These are phyloP conservation scores for Suillus luteus DNA, from an alignment of 768 basidiomycete species.

Conservation along the genomic window DNA sequence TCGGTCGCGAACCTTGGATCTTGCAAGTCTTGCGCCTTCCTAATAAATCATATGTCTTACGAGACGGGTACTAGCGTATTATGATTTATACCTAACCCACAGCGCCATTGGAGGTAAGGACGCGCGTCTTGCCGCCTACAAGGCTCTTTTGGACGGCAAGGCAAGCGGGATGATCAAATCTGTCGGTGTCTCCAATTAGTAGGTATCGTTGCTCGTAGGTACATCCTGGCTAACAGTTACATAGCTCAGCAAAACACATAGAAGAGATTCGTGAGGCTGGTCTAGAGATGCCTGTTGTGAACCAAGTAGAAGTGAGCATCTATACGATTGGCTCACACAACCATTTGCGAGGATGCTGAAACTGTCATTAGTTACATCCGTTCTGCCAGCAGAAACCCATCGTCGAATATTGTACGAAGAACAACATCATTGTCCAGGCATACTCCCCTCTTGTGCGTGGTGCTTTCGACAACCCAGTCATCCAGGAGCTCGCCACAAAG, in stretches of 20 bases:
- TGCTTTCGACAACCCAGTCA: conserved; percentile 48
- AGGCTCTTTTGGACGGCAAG: conserved; percentile 60
- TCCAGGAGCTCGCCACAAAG: conserved; percentile 54
- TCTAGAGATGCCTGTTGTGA: conserved; percentile 62
- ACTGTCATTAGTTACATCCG: conserved; percentile 28
- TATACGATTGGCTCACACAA: too few species aligned
- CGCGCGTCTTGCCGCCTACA: conserved; percentile 62
- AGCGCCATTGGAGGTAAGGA: conserved; percentile 59
- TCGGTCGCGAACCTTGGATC: conserved; percentile 54
- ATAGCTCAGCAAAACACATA: conserved; percentile 62
- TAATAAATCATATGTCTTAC: neutral
- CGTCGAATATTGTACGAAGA: conserved; percentile 35
- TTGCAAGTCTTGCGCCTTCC: conserved; percentile 37
- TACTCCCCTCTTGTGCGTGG: conserved; percentile 38
- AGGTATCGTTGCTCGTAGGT: conserved; percentile 21
- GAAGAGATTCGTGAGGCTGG: conserved; percentile 67
- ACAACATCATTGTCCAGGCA: conserved; percentile 42
- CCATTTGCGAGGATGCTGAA: neutral
- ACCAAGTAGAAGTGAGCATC: conserved; percentile 68
- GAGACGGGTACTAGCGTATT: conserved; percentile 42
- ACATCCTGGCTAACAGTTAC: neutral
- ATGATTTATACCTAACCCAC: conserved; percentile 74
- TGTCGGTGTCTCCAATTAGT: conserved; percentile 81
- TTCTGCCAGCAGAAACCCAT: conserved; percentile 41
- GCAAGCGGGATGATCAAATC: conserved; percentile 57